A percentile compares a stretch with the other conserved stretches of the same genome.
Conservation (phyloP, 805 yeast genomes). For the Lachancea dasiensis region DNA sequence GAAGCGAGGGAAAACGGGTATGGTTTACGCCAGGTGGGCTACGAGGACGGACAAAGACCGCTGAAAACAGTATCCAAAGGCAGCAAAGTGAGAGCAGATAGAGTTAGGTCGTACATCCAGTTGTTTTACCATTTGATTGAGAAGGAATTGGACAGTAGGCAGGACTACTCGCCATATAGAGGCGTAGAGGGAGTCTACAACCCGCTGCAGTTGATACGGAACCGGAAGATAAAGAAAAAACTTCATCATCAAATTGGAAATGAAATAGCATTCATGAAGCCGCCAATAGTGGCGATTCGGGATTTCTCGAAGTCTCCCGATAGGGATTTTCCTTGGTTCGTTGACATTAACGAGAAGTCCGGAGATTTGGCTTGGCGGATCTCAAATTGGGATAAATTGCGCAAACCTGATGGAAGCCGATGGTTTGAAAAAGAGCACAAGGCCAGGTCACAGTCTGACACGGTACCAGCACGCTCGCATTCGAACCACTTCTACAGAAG, state of each 20-base stretch:
- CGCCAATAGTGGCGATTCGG: constrained; percentile 52
- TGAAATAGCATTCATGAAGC: constrained; percentile 38
- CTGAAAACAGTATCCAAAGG: constrained; percentile 20
- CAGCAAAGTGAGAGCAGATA: constrained; percentile 28
- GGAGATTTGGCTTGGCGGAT: constrained; percentile 52
- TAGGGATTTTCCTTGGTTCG: constrained; percentile 54
- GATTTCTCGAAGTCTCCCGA: constrained; percentile 49
- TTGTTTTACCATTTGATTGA: constrained; percentile 46
- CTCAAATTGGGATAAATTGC: constrained; percentile 29
- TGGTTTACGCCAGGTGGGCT: background rate
- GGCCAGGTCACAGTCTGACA: constrained; percentile 3
- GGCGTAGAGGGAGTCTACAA: constrained; percentile 68
- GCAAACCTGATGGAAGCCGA: constrained; percentile 24
- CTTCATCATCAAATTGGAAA: constrained; percentile 39
- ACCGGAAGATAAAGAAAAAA: constrained; percentile 53
- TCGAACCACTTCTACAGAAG: constrained; percentile 1
- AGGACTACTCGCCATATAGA: constrained; percentile 29
- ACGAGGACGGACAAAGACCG: background rate
- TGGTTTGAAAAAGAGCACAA: constrained; percentile 17
- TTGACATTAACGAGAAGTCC: constrained; percentile 52
- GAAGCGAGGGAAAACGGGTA: background rate
- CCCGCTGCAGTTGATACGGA: constrained; percentile 77
- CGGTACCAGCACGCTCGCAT: background rate
- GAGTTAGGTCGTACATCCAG: constrained; percentile 35
- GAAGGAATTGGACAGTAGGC: constrained; percentile 32